Base-by-base conservation (phyloP, 305 asterid genomes). In the Plantago coronopus region DNA sequence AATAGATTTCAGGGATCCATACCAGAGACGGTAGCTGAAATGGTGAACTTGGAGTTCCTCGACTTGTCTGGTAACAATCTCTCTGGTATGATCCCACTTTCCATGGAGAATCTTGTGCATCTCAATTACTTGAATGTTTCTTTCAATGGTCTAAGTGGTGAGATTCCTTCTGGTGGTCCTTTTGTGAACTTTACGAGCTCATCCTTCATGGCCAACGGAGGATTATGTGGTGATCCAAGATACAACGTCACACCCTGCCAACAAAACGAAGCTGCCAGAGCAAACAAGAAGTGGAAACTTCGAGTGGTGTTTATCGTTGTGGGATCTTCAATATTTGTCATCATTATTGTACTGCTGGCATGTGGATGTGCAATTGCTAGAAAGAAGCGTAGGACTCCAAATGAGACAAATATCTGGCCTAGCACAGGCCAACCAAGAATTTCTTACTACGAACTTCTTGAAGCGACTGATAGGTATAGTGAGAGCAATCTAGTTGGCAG, bases 151-250 rank as follows among this genome's bases (percentile, higher is more conserved):
- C 40, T 74, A 42, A 63, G 59, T 25, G 75, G 79, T 37, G 19
- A 51, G 20, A 74, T 74, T 22, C 79, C 75, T 8, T 18, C 66
- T 7, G 49, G 67, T 2, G 75, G 72, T 12, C 62, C 59, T 25
- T 74, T 74, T 34, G 43, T 1, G 8, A 55, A 62, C 69, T 61
- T 74, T 25, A 11, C 34, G 0, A 17, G 61, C 42, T 47, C 44
- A 20, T 65, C 37, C 7, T 69, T 74, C 56, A 18, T 66, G 50
- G 48, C 43, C 17, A 74, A 74, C 12, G 20, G 3, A 65, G 75
- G 75, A 15, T 54, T 74, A 9, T 74, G 75, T 40, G 72, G 79
- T 19, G 70, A 65, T 51, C 61, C 67, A n/a, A 49, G 63, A 51
- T 69, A 48, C 46, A 44, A 60, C 17, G 72, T 74, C 11, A 50